These are phyloP conservation scores for Penicillium pulvis DNA, from an alignment of 495 filamentous ascomycete genomes.

Conservation along the genomic window DNA sequence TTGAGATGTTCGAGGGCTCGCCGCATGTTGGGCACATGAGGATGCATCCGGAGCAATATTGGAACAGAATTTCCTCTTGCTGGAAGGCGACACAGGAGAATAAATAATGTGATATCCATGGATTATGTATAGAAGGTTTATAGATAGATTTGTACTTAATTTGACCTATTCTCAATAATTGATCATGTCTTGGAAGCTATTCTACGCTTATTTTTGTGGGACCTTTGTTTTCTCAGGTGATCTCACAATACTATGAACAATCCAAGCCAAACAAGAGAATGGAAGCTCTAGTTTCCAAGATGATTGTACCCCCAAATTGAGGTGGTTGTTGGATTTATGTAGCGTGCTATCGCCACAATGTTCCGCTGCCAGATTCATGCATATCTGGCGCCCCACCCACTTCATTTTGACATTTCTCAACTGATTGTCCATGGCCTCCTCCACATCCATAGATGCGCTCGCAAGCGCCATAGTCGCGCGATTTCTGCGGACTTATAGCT, in stretches of 20 bases:
- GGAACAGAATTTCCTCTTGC: slow-evolving; percentile 43
- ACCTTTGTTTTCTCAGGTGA: no score
- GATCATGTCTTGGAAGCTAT: no score
- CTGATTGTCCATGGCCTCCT: slow-evolving; percentile 21
- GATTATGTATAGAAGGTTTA: not conserved
- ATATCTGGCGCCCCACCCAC: slow-evolving; percentile 1
- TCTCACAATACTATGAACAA: no score
- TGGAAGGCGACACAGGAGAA: slow-evolving; percentile 38
- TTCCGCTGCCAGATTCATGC: not conserved
- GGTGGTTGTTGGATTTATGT: not conserved
- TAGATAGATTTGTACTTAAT: not conserved
- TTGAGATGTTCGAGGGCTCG: slow-evolving; percentile 54
- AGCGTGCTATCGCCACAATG: not conserved
- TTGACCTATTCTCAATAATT: not conserved
- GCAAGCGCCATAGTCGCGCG: slow-evolving; percentile 59
- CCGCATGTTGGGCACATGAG: slow-evolving; percentile 59
- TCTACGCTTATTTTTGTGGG: no score
- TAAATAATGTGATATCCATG: not conserved
- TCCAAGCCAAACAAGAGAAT: not conserved
- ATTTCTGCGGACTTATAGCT: slow-evolving; percentile 62
- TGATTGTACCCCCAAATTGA: not conserved
- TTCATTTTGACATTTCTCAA: slow-evolving; percentile 3
- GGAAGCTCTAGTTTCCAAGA: not conserved
- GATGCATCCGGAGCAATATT: slow-evolving; percentile 53
- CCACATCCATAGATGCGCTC: slow-evolving; percentile 27